Evolutionary conservation across 176 grass and related monocot species (phyloP), one percentile per base, ranked within the genome.

Genomic region (Oryza meyeriana): DNA sequence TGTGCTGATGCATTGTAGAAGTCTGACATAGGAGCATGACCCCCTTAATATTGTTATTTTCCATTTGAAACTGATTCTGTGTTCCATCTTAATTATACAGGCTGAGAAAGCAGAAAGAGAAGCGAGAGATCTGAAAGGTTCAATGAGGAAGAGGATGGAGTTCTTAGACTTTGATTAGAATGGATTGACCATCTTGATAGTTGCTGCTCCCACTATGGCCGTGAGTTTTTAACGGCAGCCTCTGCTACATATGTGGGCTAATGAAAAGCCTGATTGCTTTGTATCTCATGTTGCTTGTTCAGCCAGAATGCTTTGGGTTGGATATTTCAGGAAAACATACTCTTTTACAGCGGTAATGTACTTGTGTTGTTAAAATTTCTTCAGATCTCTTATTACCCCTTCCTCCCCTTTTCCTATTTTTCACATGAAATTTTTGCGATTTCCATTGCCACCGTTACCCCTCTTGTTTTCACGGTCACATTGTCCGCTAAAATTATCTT

Each of bases 81-180:
- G 1, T 32, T 80, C 7, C 18, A 14, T 40, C 10, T 8, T 75
- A 30, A 64, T 25, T 12, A 63, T 35, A 50, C 82, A 98, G 95
- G 95, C 93, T 7, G 89, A 98, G 83, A 98, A 95, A 79, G 95
- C 95, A 50, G 95, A 98, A 77, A 89, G 33, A 62, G 93, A 98
- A 68, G 91, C 93, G 47, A 93, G 87, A 72, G 95, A 98, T 50
- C 88, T 98, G 40, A 98, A 98, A 88, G 92, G 93, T 67, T 91
- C 93, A 22, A 98, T 98, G 92, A 89, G 95, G 78, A 95, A 98
- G 82, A 80, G 92, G 83, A 98, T 98, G 95, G 92, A 98, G 85
- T 98, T 98, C 76, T 88, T 98, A 45, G 92, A 98, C 80, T 90
- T 98, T 3, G 95, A 98, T 81, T 98, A 78, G 74, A n/a, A 18